A percentile compares a stretch with the other conserved stretches of the same genome.
phyloP scores from a whole-genome alignment of 805 yeast species.

The Wickerhamiella dianesei region DNA sequence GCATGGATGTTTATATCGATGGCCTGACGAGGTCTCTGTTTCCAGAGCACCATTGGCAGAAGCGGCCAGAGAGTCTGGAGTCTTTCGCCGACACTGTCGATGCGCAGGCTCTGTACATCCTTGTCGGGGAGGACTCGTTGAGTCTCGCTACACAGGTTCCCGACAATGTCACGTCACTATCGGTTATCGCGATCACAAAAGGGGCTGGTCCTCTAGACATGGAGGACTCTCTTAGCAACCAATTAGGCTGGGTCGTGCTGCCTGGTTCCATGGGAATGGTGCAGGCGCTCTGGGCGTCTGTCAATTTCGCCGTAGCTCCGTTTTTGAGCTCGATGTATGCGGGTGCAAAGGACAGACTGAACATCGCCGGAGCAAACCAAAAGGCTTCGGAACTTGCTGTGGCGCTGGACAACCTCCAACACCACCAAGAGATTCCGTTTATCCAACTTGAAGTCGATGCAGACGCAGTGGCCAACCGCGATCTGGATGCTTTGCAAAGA shows the following conservation, averaged over 20 bases:
- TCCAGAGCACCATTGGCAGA: background rate
- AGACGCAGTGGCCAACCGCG: slow-evolving; percentile 35
- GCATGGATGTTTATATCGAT: background rate
- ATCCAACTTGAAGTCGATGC: slow-evolving; percentile 21
- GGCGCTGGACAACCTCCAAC: slow-evolving; percentile 55
- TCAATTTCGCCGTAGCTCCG: background rate
- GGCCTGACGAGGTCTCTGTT: background rate
- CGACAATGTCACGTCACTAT: background rate
- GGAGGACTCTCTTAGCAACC: background rate
- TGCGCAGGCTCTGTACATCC: background rate
- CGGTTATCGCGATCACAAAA: background rate
- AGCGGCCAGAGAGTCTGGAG: background rate
- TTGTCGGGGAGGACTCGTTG: background rate
- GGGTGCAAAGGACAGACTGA: background rate
- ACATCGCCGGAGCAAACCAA: background rate
- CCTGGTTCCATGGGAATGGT: background rate
- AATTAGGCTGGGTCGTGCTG: background rate
- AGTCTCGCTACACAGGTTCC: background rate
- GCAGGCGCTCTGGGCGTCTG: background rate
- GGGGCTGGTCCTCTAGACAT: background rate
- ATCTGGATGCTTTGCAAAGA: slow-evolving; percentile 56
- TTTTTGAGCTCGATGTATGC: background rate
- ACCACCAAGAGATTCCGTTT: slow-evolving; percentile 52
- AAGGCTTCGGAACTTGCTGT: slow-evolving; percentile 40
- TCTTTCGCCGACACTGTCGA: background rate